Evolutionary conservation across 2,329 filamentous ascomycete species (phyloP).

Genomic region (Hypoxylon sp.): DNA sequence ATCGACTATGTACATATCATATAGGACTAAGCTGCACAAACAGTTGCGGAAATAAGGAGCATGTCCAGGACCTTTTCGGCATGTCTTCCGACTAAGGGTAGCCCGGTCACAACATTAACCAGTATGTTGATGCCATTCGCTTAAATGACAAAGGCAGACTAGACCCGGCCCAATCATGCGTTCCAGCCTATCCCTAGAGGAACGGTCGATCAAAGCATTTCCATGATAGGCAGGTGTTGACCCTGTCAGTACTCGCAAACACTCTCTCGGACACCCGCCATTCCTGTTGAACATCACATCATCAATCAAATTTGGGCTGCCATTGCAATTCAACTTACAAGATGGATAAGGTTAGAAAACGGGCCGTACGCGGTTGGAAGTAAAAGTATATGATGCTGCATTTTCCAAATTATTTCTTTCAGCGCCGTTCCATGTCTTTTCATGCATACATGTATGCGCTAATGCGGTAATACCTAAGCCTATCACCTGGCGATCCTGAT

Average conservation of each 20-base stretch:
- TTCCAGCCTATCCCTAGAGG: not conserved
- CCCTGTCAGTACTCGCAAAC: not conserved
- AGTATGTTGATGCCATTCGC: conserved; percentile 18
- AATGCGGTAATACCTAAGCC: not conserved
- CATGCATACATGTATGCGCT: not conserved
- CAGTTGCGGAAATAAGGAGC: not conserved
- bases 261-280: conserved; percentile 15
- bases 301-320: conserved; percentile 9
- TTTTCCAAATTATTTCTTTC: not conserved
- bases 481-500: not conserved
- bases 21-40: not conserved
- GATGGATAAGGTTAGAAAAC: not conserved
- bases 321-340: not conserved
- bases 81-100: not conserved
- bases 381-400: not conserved
- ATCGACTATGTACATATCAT: not conserved
- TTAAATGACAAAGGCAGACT: not conserved
- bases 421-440: not conserved
- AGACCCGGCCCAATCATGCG: not conserved
- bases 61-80: not conserved
- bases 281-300: conserved; percentile 27
- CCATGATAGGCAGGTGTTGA: conserved; percentile 22
- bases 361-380: not conserved
- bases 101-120: conserved; percentile 19
- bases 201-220: not conserved